Conservation (phyloP, 306 rosid species). For the Lathyrus sativus region DNA sequence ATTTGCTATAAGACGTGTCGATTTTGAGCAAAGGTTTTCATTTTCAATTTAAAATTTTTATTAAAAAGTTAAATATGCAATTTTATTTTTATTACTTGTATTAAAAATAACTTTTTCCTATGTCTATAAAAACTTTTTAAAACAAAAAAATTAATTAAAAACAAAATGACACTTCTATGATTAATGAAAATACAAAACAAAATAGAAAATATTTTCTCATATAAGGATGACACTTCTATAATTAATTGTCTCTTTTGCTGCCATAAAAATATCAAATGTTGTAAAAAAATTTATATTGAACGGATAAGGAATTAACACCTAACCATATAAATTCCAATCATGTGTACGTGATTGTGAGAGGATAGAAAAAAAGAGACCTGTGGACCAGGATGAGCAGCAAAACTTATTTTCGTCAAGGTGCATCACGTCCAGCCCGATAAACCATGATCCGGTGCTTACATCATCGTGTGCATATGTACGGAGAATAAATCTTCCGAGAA, state of each 20-base stretch:
- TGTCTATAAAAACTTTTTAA: not conserved
- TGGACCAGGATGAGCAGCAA: slow-evolving; percentile 63
- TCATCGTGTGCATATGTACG: slow-evolving; percentile 72
- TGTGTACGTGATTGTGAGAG: slow-evolving; percentile 11
- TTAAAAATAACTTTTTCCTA: not conserved
- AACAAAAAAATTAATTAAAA: not conserved
- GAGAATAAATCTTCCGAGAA: slow-evolving; percentile 55
- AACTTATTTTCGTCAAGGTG: slow-evolving; percentile 57
- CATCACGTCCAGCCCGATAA: slow-evolving; percentile 69
- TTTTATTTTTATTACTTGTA: not conserved
- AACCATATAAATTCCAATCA: slow-evolving; percentile 20
- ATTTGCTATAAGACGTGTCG: too few species aligned
- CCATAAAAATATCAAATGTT: not conserved
- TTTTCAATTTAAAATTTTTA: too few species aligned
- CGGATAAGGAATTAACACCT: slow-evolving; percentile 15
- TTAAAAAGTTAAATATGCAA: not conserved
- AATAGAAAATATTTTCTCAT: not conserved
- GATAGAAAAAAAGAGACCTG: slow-evolving; percentile 53
- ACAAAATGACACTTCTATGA: not conserved
- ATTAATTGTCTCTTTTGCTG: not conserved
- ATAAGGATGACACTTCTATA: not conserved
- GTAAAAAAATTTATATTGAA: not conserved
- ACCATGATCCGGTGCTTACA: slow-evolving; percentile 74
- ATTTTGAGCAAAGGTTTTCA: too few species aligned
- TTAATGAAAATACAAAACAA: not conserved